Conservation (phyloP, 1,139 yeast genomes). For the Geotrichum europaeum region DNA sequence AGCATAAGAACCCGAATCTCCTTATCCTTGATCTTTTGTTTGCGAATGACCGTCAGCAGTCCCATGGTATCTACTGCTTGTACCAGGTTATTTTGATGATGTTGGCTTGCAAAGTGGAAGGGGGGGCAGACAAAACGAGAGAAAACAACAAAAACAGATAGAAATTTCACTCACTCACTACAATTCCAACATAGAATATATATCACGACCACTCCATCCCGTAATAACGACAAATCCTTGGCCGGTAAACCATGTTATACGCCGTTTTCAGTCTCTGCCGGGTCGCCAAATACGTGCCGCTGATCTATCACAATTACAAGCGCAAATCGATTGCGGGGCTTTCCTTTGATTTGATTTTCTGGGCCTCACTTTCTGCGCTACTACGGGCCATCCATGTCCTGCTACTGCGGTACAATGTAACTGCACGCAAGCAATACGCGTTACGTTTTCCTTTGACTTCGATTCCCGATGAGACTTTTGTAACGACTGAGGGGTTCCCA, state of each 20-base stretch:
- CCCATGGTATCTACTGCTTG: slow-evolving; percentile 53
- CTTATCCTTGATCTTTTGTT: slow-evolving; percentile 73
- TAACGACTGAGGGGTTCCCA: slow-evolving; percentile 6
- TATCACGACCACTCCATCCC: not conserved
- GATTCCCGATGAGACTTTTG: slow-evolving; percentile 3
- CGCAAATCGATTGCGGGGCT: slow-evolving; percentile 18
- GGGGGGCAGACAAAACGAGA: not conserved
- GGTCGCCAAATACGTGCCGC: slow-evolving; percentile 3
- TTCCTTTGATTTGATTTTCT: slow-evolving; percentile 18
- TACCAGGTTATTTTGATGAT: not conserved
- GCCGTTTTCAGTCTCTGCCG: not conserved
- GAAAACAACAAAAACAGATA: not conserved
- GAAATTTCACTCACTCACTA: not conserved
- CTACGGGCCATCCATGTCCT: slow-evolving; percentile 11
- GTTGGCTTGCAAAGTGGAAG: not conserved
- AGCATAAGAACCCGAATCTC: slow-evolving; percentile 70
- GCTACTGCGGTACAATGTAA: slow-evolving; percentile 11
- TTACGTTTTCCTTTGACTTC: slow-evolving; percentile 11
- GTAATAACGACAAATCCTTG: not conserved
- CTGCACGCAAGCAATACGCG: slow-evolving; percentile 11
- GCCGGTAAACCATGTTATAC: not conserved
- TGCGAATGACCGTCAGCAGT: slow-evolving; percentile 67
- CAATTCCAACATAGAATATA: not conserved
- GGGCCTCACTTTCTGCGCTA: slow-evolving; percentile 16
- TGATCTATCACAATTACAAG: slow-evolving; percentile 13